A percentile compares a stretch with the other conserved stretches of the same genome.
phyloP scores from a whole-genome alignment of 163 green algal genomes.

The Scenedesmus sp. region DNA sequence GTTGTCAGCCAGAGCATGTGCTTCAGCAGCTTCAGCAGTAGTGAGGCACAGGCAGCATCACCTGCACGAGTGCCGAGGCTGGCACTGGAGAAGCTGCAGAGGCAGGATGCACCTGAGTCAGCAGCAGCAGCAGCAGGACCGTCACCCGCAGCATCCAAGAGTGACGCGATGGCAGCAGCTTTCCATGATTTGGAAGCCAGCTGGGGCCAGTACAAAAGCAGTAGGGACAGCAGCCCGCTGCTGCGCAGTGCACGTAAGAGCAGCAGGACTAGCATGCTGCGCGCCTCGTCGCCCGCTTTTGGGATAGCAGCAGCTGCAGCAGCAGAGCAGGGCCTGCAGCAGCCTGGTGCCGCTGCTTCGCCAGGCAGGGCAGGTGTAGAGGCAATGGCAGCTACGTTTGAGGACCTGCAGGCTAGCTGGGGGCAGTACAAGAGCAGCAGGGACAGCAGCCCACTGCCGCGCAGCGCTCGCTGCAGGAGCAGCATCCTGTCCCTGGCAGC shows the following conservation, averaged over 20 bases:
- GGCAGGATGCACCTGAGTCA: neutral
- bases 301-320: neutral
- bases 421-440: constrained; percentile 5
- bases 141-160: neutral
- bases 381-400: neutral
- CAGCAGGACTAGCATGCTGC: neutral
- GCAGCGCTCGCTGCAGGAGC: constrained; percentile 32
- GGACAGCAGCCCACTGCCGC: neutral
- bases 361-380: constrained; percentile 1
- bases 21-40: neutral
- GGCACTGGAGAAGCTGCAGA: neutral
- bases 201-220: neutral
- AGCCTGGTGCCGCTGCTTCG: neutral
- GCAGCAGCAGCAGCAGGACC: neutral
- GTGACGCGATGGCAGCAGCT: neutral
- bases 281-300: neutral
- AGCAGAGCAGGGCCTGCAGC: neutral
- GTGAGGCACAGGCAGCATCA: neutral
- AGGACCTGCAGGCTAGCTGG: neutral
- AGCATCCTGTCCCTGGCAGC: neutral
- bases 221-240: constrained; percentile 7
- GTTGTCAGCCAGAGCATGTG: neutral
- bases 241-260: neutral
- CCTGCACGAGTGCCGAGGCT: neutral
- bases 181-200: constrained; percentile 2